Conservation (phyloP, 345 rosid species). For the Jatropha curcas region DNA sequence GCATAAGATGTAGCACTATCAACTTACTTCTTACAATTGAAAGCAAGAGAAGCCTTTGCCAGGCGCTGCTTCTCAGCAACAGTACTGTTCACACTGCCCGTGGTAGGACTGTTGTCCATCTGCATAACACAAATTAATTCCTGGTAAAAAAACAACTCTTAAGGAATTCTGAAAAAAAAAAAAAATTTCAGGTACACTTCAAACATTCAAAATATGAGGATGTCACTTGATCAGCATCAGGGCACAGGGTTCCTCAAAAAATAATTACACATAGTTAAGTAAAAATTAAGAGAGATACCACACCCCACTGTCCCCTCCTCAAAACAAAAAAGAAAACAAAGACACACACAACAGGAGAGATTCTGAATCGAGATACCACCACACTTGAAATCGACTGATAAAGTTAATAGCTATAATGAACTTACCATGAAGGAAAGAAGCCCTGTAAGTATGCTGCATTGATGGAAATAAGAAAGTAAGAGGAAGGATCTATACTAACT, state of each 20-base stretch:
- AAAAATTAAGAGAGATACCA: neutral
- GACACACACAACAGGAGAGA: neutral
- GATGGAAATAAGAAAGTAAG: slow-evolving; percentile 22
- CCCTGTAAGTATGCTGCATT: slow-evolving; percentile 96
- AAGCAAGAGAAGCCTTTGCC: slow-evolving; percentile 89
- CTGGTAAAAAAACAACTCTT: slow-evolving; percentile 6
- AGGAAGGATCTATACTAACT: neutral
- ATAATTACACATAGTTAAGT: neutral
- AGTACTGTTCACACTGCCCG: slow-evolving; percentile 88
- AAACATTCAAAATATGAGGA: neutral
- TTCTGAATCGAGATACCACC: slow-evolving; percentile 8
- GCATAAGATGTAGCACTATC: neutral
- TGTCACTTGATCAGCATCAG: slow-evolving; percentile 2
- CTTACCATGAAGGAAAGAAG: slow-evolving; percentile 99
- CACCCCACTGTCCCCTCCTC: neutral
- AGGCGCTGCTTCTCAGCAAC: slow-evolving; percentile 77
- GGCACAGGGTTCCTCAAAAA: neutral
- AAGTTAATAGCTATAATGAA: slow-evolving; percentile 7
- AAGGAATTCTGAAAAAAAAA: neutral
- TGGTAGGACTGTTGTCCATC: slow-evolving; percentile 98
- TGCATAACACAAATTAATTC: slow-evolving; percentile 31
- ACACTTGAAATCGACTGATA: neutral
- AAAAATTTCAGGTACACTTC: slow-evolving; percentile 7
- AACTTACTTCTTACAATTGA: slow-evolving; percentile 94
- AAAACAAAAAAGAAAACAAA: too few relatives aligned